Percentiles rank a stretch among this genome's conserved stretches.
These are phyloP conservation scores for Lithohypha guttulata DNA, from an alignment of 2,329 filamentous ascomycete genomes.

Conservation along the genomic window DNA sequence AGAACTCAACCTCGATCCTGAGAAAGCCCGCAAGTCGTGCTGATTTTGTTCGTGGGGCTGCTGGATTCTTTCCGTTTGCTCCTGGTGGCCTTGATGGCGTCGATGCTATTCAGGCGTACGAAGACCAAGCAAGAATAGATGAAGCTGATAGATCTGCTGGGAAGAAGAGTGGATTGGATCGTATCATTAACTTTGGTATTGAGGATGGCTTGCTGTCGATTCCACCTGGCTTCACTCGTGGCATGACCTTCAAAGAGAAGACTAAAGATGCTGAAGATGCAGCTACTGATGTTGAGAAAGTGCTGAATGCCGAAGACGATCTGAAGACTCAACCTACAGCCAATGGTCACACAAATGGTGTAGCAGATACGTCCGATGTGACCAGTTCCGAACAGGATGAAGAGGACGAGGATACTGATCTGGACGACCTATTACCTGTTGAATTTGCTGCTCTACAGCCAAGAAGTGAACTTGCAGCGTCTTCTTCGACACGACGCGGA, in stretches of 20 bases:
- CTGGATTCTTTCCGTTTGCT: slow-evolving; percentile 88
- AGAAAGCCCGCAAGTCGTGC: slow-evolving; percentile 77
- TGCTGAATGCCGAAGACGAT: slow-evolving; percentile 38
- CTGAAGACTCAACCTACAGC: slow-evolving; percentile 15
- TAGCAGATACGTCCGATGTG: slow-evolving; percentile 10
- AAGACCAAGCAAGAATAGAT: slow-evolving; percentile 57
- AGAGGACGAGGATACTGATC: slow-evolving; percentile 47
- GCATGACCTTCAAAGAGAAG: slow-evolving; percentile 60
- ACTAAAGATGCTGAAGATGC: slow-evolving; percentile 49
- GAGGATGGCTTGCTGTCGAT: slow-evolving; percentile 70
- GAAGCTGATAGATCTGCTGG: slow-evolving; percentile 32
- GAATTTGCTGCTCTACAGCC: slow-evolving; percentile 90
- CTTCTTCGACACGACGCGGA: slow-evolving; percentile 61
- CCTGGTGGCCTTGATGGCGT: slow-evolving; percentile 82
- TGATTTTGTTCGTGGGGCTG: slow-evolving; percentile 85
- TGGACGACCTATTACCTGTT: slow-evolving; percentile 78
- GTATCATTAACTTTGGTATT: slow-evolving; percentile 70
- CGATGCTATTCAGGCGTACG: slow-evolving; percentile 71
- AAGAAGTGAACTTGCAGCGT: slow-evolving; percentile 61
- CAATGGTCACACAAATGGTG: slow-evolving; percentile 17
- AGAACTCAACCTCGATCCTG: slow-evolving; percentile 83
- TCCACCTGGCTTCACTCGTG: slow-evolving; percentile 71
- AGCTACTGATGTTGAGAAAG: slow-evolving; percentile 59
- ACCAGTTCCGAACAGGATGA: slow-evolving; percentile 23
- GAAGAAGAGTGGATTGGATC: slow-evolving; percentile 51